Evolutionary conservation across 768 basidiomycete species (phyloP).

Genomic region (Hypholoma sublateritium): DNA sequence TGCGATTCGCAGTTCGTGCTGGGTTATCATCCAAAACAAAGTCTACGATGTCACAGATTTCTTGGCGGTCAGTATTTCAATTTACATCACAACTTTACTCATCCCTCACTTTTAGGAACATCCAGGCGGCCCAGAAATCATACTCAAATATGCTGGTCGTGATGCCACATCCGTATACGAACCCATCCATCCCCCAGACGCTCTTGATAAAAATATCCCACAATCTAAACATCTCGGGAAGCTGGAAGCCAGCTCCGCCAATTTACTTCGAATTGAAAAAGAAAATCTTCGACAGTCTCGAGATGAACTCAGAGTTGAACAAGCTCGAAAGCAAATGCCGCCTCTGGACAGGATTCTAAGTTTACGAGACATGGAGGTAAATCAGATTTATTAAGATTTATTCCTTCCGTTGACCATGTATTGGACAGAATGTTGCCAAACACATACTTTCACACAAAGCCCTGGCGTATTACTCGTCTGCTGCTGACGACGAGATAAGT

Average conservation of each 20-base stretch:
- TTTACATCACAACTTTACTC: conserved; percentile 1
- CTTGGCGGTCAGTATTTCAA: conserved; percentile 45
- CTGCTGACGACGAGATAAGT: conserved; percentile 85
- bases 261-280: conserved; percentile 33
- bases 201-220: conserved; percentile 71
- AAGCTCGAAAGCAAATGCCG: conserved; percentile 59
- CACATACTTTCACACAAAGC: conserved; percentile 73
- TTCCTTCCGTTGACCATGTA: background rate
- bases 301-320: conserved; percentile 68
- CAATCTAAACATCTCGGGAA: conserved; percentile 71
- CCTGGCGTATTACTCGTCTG: conserved; percentile 82
- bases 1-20: conserved; percentile 59
- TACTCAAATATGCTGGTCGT: conserved; percentile 80
- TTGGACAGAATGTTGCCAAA: conserved; percentile 62
- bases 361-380: conserved; percentile 81
- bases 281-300: conserved; percentile 53
- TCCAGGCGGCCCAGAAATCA: conserved; percentile 80
- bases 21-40: conserved; percentile 77
- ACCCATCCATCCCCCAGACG: conserved; percentile 84
- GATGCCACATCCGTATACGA: conserved; percentile 80
- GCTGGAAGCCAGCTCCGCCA: conserved; percentile 48
- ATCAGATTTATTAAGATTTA: conserved; percentile 4
- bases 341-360: conserved; percentile 70
- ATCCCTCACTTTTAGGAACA: conserved; percentile 48
- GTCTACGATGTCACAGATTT: conserved; percentile 91